Base-by-base conservation (phyloP, 495 filamentous ascomycete species). In the Penicillium alfredii region DNA sequence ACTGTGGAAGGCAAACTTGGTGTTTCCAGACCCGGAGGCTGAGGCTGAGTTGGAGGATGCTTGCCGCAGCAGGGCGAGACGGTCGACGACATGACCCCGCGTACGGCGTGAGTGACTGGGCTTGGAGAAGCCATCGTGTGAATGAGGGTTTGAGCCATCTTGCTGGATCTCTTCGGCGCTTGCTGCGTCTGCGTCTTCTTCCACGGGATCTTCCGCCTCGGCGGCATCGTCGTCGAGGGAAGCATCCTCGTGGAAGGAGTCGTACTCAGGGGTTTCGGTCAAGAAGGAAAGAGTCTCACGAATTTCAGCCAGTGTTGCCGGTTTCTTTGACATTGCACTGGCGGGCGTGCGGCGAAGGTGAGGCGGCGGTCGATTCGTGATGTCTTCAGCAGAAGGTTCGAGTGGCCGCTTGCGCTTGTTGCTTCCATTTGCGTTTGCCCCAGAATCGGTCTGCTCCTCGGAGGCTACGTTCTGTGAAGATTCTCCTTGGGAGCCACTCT, bases 271-370 rank as follows among this genome's bases (percentile, higher is more conserved):
- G 26, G 85, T 81, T 38, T 92, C 88, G 14, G 90, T 80, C 6
- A 95, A 71, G 61, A 82, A 83, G 23, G 84, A 88, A 1, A 94
- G 61, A 0, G 83, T 83, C 44, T 87, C 76, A 25, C 85, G 77
- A 55, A 95, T 81, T 46, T 93, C 86, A 21, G 74, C 71, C 8
- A 92, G 61, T n/a, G 77, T 80, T 5, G 78, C 66, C 11, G 78
- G 86, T 58, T 70, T 78, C 61, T 75, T 81, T 34, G 65, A 67
- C 59, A 62, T 71, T 7, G 60, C 69, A 16, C 53, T 53, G 14
- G 67, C 58, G 28, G 71, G 72, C 9, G 80, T 86, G 14, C 84
- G 77, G 16, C 86, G 81, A 29, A 78, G 72, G 46, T 81, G 60
- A 10, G 78, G 65, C 30, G 80, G 77, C 18, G 72, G 73, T 22